Evolutionary conservation across 495 filamentous ascomycete genomes (phyloP).

Genomic region (Hyaloscypha variabilis): DNA sequence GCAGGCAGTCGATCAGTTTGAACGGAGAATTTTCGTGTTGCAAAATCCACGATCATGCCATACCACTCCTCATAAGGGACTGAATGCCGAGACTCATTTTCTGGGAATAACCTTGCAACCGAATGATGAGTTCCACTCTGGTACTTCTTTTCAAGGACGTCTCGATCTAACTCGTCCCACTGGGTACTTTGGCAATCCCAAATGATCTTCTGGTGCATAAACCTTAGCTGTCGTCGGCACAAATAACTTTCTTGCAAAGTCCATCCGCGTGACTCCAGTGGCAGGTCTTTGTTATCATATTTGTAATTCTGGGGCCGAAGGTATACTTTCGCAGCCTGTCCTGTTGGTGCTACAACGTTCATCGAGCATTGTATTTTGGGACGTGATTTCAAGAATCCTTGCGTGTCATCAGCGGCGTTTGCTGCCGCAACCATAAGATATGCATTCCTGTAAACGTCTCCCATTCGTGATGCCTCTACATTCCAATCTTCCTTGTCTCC

Average conservation of each 20-base stretch:
- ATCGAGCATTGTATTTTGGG: too few relatives aligned
- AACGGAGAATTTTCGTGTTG: background rate
- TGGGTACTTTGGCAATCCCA: too few relatives aligned
- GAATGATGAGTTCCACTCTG: too few relatives aligned
- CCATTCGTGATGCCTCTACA: constrained; percentile 18
- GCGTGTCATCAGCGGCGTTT: background rate
- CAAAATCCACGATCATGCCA: background rate
- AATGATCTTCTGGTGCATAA: background rate
- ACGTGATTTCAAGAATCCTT: constrained; percentile 5
- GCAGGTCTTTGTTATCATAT: background rate
- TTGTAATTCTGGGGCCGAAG: too few relatives aligned
- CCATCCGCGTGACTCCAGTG: constrained; percentile 13
- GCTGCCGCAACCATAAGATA: constrained; percentile 14
- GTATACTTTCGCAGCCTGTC: too few relatives aligned
- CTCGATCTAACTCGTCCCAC: too few relatives aligned
- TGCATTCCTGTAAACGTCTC: constrained; percentile 17
- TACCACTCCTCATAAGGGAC: constrained; percentile 3
- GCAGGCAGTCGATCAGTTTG: constrained; percentile 14
- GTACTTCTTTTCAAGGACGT: too few relatives aligned
- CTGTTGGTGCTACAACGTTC: too few relatives aligned
- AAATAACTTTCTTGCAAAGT: constrained; percentile 19
- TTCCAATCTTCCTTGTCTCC: constrained; percentile 21
- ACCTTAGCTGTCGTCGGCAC: constrained; percentile 1
- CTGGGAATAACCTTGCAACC: too few relatives aligned
- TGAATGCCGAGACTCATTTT: too few relatives aligned